Evolutionary conservation across 2,329 filamentous ascomycete species (phyloP).

Genomic region (Cercospora citrullina): DNA sequence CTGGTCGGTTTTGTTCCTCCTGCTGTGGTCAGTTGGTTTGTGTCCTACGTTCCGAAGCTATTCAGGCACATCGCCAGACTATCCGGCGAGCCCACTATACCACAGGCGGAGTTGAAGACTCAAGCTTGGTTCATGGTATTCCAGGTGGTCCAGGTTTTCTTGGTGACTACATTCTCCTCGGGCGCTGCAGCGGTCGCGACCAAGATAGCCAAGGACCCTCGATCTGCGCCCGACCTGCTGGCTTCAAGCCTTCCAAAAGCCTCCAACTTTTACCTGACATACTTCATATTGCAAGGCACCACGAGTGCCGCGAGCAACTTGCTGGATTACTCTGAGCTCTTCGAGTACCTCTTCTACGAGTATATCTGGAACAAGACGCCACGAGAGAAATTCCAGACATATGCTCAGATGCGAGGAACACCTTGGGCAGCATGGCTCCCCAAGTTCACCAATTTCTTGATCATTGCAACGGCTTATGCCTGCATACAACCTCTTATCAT

Average conservation of each 20-base stretch:
- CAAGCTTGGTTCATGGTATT: constrained; percentile 45
- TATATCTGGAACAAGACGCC: constrained; percentile 45
- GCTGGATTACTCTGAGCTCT: constrained; percentile 38
- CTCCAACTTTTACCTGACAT: constrained; percentile 46
- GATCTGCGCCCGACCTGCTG: constrained; percentile 36
- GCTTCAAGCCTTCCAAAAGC: constrained; percentile 42
- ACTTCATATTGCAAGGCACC: constrained; percentile 43
- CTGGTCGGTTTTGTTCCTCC: constrained; percentile 38
- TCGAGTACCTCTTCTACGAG: constrained; percentile 38
- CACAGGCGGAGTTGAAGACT: constrained; percentile 47
- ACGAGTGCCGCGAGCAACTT: constrained; percentile 36
- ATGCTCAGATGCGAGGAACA: constrained; percentile 46
- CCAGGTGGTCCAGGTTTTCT: constrained; percentile 46
- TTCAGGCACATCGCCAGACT: constrained; percentile 39
- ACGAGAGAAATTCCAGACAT: constrained; percentile 49
- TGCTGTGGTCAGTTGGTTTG: constrained; percentile 37
- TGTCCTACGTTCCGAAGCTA: constrained; percentile 40
- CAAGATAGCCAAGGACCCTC: constrained; percentile 39
- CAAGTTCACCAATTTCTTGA: constrained; percentile 49
- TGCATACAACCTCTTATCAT: constrained; percentile 52
- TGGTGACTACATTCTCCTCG: constrained; percentile 44
- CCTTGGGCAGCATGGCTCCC: constrained; percentile 50
- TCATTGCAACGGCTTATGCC: constrained; percentile 50
- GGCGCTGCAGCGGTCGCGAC: constrained; percentile 39
- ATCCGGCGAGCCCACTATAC: constrained; percentile 42